These are phyloP conservation scores for Diospyros lotus DNA, from an alignment of 148 eudicot species.

Conservation along the genomic window DNA sequence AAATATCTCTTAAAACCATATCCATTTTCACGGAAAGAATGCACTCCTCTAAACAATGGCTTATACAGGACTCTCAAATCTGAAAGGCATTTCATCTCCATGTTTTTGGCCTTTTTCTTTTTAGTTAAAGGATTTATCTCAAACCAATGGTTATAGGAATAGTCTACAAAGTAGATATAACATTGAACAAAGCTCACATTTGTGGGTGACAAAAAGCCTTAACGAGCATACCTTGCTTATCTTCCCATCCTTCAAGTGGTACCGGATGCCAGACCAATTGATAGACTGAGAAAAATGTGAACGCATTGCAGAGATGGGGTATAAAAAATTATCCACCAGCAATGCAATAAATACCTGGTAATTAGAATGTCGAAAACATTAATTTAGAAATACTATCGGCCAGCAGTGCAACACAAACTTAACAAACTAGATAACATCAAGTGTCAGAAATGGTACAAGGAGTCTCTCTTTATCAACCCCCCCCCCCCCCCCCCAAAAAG, in stretches of 20 bases:
- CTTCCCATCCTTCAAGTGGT: constrained; percentile 85
- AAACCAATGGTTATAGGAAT: neutral
- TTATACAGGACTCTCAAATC: neutral
- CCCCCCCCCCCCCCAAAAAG: no score
- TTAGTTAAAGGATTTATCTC: neutral
- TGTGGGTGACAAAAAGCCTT: neutral
- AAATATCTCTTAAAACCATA: neutral
- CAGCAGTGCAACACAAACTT: constrained; percentile 2
- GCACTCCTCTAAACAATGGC: neutral
- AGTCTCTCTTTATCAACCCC: neutral
- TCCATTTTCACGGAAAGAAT: neutral
- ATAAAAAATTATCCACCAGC: constrained; percentile 89
- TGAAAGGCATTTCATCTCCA: neutral
- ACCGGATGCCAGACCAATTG: constrained; percentile 94
- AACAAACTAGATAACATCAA: neutral
- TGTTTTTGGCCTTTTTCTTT: neutral
- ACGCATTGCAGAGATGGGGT: constrained; percentile 78
- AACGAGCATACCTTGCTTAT: constrained; percentile 57
- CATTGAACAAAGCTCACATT: neutral
- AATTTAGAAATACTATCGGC: neutral
- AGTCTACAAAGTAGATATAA: neutral
- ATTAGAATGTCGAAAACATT: neutral
- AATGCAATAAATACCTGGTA: constrained; percentile 89
- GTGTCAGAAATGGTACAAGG: neutral
- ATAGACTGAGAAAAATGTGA: constrained; percentile 87